Evolutionary conservation across 2,329 filamentous ascomycete species (phyloP).

Genomic region (Amphichorda felina): DNA sequence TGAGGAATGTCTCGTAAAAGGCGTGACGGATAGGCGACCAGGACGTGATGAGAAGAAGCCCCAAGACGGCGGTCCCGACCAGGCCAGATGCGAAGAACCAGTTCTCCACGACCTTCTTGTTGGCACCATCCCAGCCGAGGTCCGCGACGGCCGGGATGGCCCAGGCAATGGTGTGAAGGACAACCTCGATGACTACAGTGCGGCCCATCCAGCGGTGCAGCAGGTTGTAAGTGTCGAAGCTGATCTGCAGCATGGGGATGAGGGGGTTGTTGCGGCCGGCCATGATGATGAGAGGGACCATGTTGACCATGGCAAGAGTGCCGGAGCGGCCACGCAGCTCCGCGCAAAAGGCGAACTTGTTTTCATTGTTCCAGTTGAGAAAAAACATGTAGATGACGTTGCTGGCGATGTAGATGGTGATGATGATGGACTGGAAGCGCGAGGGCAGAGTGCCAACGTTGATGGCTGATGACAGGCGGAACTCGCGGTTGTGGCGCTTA

Average conservation of each 20-base stretch:
- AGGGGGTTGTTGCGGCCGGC: conserved; percentile 89
- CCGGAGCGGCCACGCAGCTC: conserved; percentile 81
- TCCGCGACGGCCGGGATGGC: conserved; percentile 57
- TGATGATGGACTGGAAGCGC: conserved; percentile 46
- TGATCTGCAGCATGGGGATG: conserved; percentile 70
- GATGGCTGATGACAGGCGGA: conserved; percentile 46
- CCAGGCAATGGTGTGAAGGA: conserved; percentile 65
- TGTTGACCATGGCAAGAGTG: conserved; percentile 74
- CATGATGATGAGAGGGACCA: conserved; percentile 82
- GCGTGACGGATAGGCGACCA: conserved; percentile 78
- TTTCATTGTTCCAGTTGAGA: conserved; percentile 45
- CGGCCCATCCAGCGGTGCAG: conserved; percentile 63
- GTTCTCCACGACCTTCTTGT: conserved; percentile 39
- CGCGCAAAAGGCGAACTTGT: conserved; percentile 56
- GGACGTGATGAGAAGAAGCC: conserved; percentile 56
- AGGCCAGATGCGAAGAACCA: conserved; percentile 56
- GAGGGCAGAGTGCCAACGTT: conserved; percentile 54
- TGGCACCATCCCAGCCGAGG: conserved; percentile 48
- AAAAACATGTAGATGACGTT: conserved; percentile 52
- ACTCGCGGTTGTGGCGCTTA: conserved; percentile 57
- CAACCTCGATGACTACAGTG: conserved; percentile 54
- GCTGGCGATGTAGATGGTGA: conserved; percentile 44
- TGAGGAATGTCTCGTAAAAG: conserved; percentile 95
- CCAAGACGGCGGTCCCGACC: conserved; percentile 47
- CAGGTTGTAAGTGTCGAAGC: conserved; percentile 91